Conservation (phyloP, 495 filamentous ascomycete genomes). For the Penicillium maclennaniae region DNA sequence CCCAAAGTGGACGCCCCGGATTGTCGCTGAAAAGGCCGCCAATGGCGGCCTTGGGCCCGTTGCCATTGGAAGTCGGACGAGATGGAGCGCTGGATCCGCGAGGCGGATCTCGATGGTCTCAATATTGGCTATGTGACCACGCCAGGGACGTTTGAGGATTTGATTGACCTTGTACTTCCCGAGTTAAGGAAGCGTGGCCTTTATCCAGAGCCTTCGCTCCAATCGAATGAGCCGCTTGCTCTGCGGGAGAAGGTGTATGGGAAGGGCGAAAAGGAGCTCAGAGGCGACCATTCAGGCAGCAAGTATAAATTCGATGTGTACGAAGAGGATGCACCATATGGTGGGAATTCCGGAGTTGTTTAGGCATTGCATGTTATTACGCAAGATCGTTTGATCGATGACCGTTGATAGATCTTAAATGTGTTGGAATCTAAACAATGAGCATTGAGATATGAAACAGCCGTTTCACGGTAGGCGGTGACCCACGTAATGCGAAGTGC, state of each 20-base stretch:
- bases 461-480: neutral
- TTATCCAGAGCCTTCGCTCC: constrained; percentile 29
- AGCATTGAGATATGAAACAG: neutral
- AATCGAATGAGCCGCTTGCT: constrained; percentile 43
- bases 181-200: constrained; percentile 54
- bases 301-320: constrained; percentile 57
- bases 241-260: constrained; percentile 60
- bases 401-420: too few relatives aligned
- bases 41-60: constrained; percentile 55
- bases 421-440: too few relatives aligned
- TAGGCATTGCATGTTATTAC: neutral
- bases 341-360: neutral
- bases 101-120: constrained; percentile 60
- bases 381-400: neutral
- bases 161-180: constrained; percentile 57
- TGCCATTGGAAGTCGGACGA: constrained; percentile 52
- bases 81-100: constrained; percentile 55
- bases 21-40: constrained; percentile 54
- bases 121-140: constrained; percentile 53
- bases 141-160: constrained; percentile 59
- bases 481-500: constrained; percentile 18
- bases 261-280: constrained; percentile 49
- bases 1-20: constrained; percentile 48
- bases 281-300: constrained; percentile 52
- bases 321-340: constrained; percentile 41